These are phyloP conservation scores for Thielaviopsis euricoi DNA, from an alignment of 2,329 filamentous ascomycete species.

Conservation along the genomic window DNA sequence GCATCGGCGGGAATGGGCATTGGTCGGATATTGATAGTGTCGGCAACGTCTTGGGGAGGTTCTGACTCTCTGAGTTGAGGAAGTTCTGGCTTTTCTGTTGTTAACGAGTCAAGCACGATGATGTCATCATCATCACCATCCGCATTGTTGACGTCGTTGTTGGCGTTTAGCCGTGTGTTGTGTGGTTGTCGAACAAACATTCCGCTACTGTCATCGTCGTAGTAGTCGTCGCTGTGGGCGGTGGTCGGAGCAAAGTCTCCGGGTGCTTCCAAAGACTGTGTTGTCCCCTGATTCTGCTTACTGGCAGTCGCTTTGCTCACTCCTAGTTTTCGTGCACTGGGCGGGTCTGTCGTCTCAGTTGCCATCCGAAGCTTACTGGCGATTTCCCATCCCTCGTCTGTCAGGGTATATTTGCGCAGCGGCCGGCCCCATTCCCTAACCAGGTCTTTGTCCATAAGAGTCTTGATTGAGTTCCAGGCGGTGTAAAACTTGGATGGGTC, in stretches of 20 bases:
- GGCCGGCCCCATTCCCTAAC: slow-evolving; percentile 57
- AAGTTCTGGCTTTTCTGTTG: too few relatives aligned
- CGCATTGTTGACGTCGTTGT: too few relatives aligned
- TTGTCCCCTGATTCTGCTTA: background rate
- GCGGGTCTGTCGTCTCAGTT: slow-evolving; percentile 10
- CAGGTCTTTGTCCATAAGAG: slow-evolving; percentile 53
- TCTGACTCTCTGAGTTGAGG: background rate
- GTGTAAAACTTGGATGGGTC: slow-evolving; percentile 59
- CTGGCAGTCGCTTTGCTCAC: background rate
- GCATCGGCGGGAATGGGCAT: slow-evolving; percentile 45
- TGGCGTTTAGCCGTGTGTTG: too few relatives aligned
- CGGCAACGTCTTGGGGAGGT: background rate
- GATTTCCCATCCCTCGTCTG: slow-evolving; percentile 64
- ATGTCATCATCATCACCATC: background rate
- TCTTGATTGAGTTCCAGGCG: slow-evolving; percentile 73
- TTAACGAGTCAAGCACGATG: background rate
- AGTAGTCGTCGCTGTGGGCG: background rate
- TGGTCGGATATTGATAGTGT: slow-evolving; percentile 35
- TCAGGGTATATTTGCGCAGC: slow-evolving; percentile 49
- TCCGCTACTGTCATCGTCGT: background rate
- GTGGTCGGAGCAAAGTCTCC: background rate
- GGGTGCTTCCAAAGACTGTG: background rate
- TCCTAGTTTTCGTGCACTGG: background rate
- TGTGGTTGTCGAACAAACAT: too few relatives aligned
- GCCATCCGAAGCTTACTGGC: slow-evolving; percentile 40